phyloP scores from a whole-genome alignment of 2,329 filamentous ascomycete species.

The Epichloe festucae region DNA sequence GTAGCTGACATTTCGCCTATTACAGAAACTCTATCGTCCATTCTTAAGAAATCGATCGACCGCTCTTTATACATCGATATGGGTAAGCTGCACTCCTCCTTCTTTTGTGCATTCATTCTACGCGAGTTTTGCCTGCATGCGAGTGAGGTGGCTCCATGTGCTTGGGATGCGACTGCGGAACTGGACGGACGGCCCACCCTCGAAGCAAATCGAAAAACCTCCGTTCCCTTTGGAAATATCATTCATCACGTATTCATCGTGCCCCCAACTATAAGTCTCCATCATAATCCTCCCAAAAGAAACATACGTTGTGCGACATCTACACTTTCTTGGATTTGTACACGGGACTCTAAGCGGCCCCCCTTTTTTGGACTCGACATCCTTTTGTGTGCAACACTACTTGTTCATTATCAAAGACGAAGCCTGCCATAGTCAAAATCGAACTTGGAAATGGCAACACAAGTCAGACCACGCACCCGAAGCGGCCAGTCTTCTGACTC shows the following conservation, averaged over 20 bases:
- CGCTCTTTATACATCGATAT: slow-evolving; percentile 28
- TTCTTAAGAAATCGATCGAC: slow-evolving; percentile 16
- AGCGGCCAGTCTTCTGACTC: slow-evolving; percentile 27
- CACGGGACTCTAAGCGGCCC: background rate
- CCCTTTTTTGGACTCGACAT: slow-evolving; percentile 18
- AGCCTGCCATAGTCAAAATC: slow-evolving; percentile 14
- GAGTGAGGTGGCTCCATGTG: slow-evolving; percentile 11
- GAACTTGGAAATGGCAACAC: slow-evolving; percentile 29
- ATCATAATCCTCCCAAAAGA: slow-evolving; percentile 17
- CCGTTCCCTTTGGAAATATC: background rate
- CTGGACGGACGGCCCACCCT: slow-evolving; percentile 4
- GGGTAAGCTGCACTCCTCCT: slow-evolving; percentile 27
- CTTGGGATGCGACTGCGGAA: slow-evolving; percentile 10
- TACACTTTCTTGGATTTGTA: slow-evolving; percentile 32
- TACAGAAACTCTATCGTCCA: slow-evolving; percentile 11
- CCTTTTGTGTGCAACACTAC: slow-evolving; percentile 13
- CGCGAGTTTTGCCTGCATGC: slow-evolving; percentile 2
- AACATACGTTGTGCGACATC: slow-evolving; percentile 28
- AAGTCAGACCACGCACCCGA: slow-evolving; percentile 31
- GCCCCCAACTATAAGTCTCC: background rate
- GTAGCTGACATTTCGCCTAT: background rate
- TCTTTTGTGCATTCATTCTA: slow-evolving; percentile 1
- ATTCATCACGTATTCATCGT: slow-evolving; percentile 8
- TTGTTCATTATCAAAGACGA: background rate
- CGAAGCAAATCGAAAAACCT: slow-evolving; percentile 3